These are phyloP conservation scores for Marchantia paleacea DNA, from an alignment of 225 moss, liverwort and hornwort genomes.

Conservation along the genomic window DNA sequence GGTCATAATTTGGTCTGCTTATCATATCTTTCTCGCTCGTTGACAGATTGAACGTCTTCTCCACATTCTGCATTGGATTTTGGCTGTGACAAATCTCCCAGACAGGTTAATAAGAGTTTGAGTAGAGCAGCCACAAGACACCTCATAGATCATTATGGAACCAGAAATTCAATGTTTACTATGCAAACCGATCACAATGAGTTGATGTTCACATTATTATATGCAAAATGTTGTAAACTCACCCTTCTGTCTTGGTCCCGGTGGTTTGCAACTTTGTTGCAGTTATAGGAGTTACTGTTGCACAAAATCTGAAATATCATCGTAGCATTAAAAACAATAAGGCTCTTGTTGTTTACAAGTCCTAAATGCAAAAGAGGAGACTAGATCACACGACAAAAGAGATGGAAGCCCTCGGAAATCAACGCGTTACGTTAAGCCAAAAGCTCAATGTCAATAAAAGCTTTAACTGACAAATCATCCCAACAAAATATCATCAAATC, in stretches of 20 bases:
- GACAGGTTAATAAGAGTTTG: background rate
- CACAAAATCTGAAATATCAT: conserved; percentile 60
- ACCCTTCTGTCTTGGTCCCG: conserved; percentile 73
- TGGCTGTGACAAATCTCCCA: background rate
- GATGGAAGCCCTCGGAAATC: too few species aligned
- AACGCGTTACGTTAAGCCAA: too few species aligned
- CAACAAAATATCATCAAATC: too few species aligned
- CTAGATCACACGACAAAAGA: too few species aligned
- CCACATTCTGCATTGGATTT: conserved; percentile 48
- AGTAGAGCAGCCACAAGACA: too few species aligned
- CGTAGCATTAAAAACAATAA: background rate
- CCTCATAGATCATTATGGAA: too few species aligned
- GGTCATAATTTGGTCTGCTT: conserved; percentile 44
- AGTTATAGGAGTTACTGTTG: conserved; percentile 54
- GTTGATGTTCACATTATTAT: too few species aligned
- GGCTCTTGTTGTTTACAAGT: background rate
- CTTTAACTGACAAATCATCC: too few species aligned
- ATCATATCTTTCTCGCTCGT: conserved; percentile 36
- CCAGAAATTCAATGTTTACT: too few species aligned
- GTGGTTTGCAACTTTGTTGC: conserved; percentile 61
- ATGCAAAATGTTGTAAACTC: conserved; percentile 8
- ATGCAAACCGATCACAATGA: too few species aligned
- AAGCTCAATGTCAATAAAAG: too few species aligned
- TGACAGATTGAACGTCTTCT: conserved; percentile 45
- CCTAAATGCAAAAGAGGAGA: background rate